phyloP scores from a whole-genome alignment of 352 stramenopile genomes.

The Lagenidium sp. region DNA sequence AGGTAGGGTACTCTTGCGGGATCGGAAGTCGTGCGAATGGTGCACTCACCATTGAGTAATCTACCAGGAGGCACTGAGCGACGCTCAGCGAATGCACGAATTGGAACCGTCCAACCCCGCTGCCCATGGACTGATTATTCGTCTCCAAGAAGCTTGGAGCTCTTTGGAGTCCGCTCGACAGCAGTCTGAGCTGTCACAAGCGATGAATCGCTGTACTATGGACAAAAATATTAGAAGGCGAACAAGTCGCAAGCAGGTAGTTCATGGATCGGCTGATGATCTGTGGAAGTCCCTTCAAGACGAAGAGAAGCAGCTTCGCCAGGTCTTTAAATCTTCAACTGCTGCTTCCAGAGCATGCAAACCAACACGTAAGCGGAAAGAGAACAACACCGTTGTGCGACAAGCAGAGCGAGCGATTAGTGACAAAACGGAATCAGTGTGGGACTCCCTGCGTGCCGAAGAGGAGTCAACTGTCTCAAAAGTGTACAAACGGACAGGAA shows the following conservation, averaged over 20 bases:
- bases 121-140: constrained; percentile 5
- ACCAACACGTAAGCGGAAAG: too few relatives aligned
- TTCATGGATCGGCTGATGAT: constrained; percentile 1
- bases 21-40: not conserved
- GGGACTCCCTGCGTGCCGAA: constrained; percentile 15
- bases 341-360: too few relatives aligned
- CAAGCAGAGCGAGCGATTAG: constrained; percentile 5
- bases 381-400: too few relatives aligned
- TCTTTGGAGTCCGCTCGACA: not conserved
- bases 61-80: constrained; percentile 5
- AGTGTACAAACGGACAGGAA: constrained; percentile 1
- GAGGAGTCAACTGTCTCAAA: constrained; percentile 11
- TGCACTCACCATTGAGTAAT: not conserved
- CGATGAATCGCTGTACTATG: too few relatives aligned
- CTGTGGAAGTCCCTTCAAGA: constrained; percentile 47
- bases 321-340: constrained; percentile 7
- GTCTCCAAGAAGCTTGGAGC: constrained; percentile 7
- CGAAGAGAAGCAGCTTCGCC: constrained; percentile 31
- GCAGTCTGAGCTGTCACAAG: not conserved
- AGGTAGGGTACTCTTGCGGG: constrained; percentile 14
- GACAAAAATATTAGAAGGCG: not conserved
- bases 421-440: constrained; percentile 19
- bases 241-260: not conserved
- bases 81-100: constrained; percentile 10
- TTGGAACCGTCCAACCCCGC: constrained; percentile 17